Evolutionary conservation across 1,139 yeast species (phyloP).

Genomic region (Saccharomycopsis hybrid): DNA sequence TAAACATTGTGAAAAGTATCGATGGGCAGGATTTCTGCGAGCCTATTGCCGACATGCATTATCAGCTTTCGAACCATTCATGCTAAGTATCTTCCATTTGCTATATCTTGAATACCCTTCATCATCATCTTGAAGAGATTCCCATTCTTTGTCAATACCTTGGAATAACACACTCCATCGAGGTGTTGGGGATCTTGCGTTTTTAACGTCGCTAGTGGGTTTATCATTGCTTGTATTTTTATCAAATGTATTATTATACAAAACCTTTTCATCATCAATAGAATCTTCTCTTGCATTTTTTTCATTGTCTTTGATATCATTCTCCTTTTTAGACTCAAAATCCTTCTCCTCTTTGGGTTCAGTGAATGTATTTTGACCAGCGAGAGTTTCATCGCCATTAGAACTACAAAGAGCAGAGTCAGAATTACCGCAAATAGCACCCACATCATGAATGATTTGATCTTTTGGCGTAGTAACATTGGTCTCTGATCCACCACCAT

Average conservation of each 20-base stretch:
- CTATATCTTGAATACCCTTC: slow-evolving; percentile 17
- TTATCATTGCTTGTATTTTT: background rate
- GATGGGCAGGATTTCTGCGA: too few relatives aligned
- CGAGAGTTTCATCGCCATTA: background rate
- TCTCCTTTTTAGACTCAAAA: too few relatives aligned
- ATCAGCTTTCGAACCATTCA: slow-evolving; percentile 1
- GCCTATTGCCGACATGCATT: too few relatives aligned
- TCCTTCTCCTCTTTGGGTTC: too few relatives aligned
- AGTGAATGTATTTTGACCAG: too few relatives aligned
- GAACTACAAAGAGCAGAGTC: background rate
- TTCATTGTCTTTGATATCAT: too few relatives aligned
- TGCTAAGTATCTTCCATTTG: slow-evolving; percentile 15
- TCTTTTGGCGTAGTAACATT: background rate
- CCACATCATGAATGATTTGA: background rate
- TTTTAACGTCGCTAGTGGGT: background rate
- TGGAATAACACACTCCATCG: slow-evolving; percentile 20
- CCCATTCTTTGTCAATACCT: slow-evolving; percentile 21
- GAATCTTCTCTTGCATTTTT: too few relatives aligned
- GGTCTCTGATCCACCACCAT: too few relatives aligned
- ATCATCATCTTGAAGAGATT: slow-evolving; percentile 16
- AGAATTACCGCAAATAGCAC: background rate
- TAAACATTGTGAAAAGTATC: too few relatives aligned
- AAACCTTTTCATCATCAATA: too few relatives aligned
- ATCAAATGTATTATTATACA: too few relatives aligned
- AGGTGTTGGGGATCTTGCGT: slow-evolving; percentile 17